A percentile compares a stretch with the other conserved stretches of the same genome.
Evolutionary conservation across 176 grass and related monocot species (phyloP).

Genomic region (Oryza meridionalis): DNA sequence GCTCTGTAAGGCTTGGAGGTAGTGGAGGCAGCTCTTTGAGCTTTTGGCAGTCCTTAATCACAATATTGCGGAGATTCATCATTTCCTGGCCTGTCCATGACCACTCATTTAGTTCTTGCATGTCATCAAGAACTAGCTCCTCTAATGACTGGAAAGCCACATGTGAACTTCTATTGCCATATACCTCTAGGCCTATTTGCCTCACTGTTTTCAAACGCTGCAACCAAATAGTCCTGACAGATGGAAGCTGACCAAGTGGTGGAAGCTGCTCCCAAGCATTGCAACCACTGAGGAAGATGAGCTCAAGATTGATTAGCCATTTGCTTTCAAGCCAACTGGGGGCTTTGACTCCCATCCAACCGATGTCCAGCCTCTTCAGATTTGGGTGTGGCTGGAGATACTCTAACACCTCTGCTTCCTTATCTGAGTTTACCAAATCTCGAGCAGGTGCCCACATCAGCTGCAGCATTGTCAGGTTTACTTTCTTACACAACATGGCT

Average conservation of each 20-base stretch:
- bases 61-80: constrained; percentile 41
- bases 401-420: constrained; percentile 37
- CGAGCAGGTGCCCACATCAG: constrained; percentile 13
- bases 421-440: constrained; percentile 10
- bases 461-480: constrained; percentile 36
- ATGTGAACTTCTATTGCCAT: constrained; percentile 29
- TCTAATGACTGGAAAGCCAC: constrained; percentile 40
- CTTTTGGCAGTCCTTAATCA: constrained; percentile 64
- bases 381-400: constrained; percentile 37
- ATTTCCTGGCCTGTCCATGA: constrained; percentile 37
- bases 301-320: constrained; percentile 49
- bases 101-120: constrained; percentile 45
- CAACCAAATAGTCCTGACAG: constrained; percentile 51
- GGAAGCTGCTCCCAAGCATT: constrained; percentile 54
- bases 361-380: constrained; percentile 44
- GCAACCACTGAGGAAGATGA: constrained; percentile 44
- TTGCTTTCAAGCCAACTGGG: constrained; percentile 32
- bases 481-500: constrained; percentile 47
- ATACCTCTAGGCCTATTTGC: constrained; percentile 42
- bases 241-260: constrained; percentile 53
- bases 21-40: constrained; percentile 49
- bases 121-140: constrained; percentile 63
- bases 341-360: constrained; percentile 46
- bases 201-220: constrained; percentile 40
- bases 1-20: constrained; percentile 47